phyloP scores from a whole-genome alignment of 2,329 filamentous ascomycete genomes.

The Pseudodiploospora longispora region DNA sequence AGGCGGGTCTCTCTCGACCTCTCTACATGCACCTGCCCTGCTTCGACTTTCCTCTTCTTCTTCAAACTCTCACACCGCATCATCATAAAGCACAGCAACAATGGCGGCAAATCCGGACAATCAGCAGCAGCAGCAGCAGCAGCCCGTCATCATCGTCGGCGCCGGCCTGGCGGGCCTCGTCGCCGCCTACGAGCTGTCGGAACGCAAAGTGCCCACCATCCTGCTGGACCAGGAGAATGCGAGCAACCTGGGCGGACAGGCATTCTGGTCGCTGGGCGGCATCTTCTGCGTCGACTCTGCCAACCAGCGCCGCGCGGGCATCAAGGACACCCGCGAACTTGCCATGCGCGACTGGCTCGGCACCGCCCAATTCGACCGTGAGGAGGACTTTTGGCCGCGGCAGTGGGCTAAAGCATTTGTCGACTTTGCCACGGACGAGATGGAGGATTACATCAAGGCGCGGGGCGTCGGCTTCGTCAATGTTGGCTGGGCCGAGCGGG shows the following conservation, averaged over 20 bases:
- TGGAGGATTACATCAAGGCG: conserved; percentile 49
- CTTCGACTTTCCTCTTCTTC: neutral
- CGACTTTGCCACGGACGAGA: conserved; percentile 50
- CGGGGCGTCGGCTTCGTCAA: conserved; percentile 45
- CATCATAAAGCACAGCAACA: neutral
- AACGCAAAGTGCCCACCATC: conserved; percentile 40
- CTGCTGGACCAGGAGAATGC: conserved; percentile 52
- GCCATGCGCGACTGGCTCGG: conserved; percentile 53
- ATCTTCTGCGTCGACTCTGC: conserved; percentile 51
- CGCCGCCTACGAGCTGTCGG: conserved; percentile 47
- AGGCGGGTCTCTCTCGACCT: neutral
- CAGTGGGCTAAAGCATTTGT: conserved; percentile 58
- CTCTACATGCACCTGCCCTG: neutral
- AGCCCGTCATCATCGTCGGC: conserved; percentile 47
- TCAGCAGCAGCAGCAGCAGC: neutral
- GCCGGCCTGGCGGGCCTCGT: conserved; percentile 52
- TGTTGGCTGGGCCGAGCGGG: conserved; percentile 55
- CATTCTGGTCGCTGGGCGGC: conserved; percentile 57
- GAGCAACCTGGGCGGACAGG: conserved; percentile 50
- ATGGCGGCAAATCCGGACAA: conserved; percentile 12
- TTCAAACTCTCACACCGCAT: neutral
- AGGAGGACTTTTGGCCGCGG: conserved; percentile 50
- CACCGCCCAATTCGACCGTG: conserved; percentile 50
- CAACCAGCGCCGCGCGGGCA: conserved; percentile 49
- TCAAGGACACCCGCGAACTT: conserved; percentile 48